Base-by-base conservation (phyloP, 768 basidiomycete species). In the Pleurotus pulmonarius region DNA sequence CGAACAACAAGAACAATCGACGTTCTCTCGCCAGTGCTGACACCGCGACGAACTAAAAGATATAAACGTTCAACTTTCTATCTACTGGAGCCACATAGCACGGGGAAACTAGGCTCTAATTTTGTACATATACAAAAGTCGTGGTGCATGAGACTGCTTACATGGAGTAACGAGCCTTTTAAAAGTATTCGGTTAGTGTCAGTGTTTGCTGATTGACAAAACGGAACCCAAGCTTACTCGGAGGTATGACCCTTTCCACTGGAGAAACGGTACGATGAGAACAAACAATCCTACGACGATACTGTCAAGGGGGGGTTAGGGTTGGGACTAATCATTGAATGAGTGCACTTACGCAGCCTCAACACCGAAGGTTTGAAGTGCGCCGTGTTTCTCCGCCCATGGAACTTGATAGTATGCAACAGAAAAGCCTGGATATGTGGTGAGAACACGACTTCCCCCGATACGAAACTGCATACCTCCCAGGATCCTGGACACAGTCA, bases 391-490 rank as follows among this genome's bases (percentile, higher is more conserved):
- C 25, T 68, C 63, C 4, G 85, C 83, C 86, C 86, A 86, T 4
- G 81, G 81, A 3, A 86, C 76, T 64, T 87, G 85, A 66, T 82
- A 87, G 67, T 82, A 86, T 1, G 85, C 82, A 18, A 87, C 84
- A 47, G 76, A 77, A 63, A 87, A 87, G 3, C 84, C 78, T 75
- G 41, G 1, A 34, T 16, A 34, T 34, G 40, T 16, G 20, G n/a
- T 38, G 9, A 22, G 18, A 12, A 53, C 29, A 24, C 16, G 48
- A 26, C 40, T 11, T 18, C 8, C 20, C 13, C 52, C 44, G n/a
- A 41, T 25, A 22, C 29, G 6, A 13, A 11, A 37, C 5, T 47
- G 13, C 18, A 18, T 58, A 73, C 77, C 83, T 38, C 83, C 83
- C 16, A 86, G 70, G 1, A 71, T 73, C 46, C 86, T 75, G 13